These are phyloP conservation scores for Stephania japonica DNA, from an alignment of 164 flowering plant genomes.

Conservation along the genomic window DNA sequence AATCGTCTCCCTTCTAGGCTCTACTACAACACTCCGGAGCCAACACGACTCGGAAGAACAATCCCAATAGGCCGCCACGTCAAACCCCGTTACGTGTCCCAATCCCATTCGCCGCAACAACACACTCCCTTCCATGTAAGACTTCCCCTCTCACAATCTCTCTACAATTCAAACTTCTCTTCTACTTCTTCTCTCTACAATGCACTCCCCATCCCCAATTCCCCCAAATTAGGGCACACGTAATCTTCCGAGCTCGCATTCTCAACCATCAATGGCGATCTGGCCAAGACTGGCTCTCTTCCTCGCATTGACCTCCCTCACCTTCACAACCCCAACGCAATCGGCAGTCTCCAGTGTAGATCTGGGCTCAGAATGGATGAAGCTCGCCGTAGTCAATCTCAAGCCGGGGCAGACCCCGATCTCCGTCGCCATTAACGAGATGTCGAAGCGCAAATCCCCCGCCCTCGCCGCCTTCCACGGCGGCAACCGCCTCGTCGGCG, in stretches of 20 bases:
- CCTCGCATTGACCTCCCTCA: slow-evolving; percentile 22
- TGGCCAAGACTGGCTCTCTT: slow-evolving; percentile 9
- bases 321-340: slow-evolving; percentile 29
- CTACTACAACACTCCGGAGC: background rate
- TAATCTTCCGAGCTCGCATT: background rate
- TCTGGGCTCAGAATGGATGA: slow-evolving; percentile 93
- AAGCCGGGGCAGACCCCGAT: slow-evolving; percentile 89
- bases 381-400: slow-evolving; percentile 90
- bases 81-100: background rate
- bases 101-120: background rate
- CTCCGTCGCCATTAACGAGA: slow-evolving; percentile 85
- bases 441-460: slow-evolving; percentile 97
- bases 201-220: background rate
- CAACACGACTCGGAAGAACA: background rate
- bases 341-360: slow-evolving; percentile 89
- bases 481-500: slow-evolving; percentile 64
- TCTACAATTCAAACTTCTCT: background rate
- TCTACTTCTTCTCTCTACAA: background rate
- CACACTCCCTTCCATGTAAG: background rate
- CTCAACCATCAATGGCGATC: slow-evolving; percentile 5
- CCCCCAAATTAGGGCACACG: too few species aligned
- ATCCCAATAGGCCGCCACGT: background rate
- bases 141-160: background rate
- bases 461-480: slow-evolving; percentile 65
- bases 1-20: too few species aligned